Evolutionary conservation across 2,329 filamentous ascomycete species (phyloP).

Genomic region (Verticillium nonalfalfae): DNA sequence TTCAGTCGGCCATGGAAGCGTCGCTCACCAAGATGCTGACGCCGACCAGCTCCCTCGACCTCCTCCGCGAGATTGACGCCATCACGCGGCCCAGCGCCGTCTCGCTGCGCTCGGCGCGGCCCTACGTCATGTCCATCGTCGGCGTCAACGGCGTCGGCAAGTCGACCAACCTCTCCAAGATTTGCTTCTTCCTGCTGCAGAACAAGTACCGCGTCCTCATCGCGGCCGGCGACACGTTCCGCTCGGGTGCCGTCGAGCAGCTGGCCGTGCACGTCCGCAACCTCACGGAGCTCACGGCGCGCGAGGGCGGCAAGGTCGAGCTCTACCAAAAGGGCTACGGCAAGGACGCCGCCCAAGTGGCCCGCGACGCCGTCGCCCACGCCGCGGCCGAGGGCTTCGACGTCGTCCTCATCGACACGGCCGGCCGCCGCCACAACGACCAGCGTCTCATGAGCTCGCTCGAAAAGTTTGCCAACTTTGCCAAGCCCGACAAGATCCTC

Average conservation of each 20-base stretch:
- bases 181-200: slow-evolving; percentile 94
- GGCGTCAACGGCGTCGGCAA: slow-evolving; percentile 98
- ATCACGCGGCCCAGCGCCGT: slow-evolving; percentile 62
- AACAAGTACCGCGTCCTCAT: slow-evolving; percentile 96
- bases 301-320: slow-evolving; percentile 81
- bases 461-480: slow-evolving; percentile 96
- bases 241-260: slow-evolving; percentile 94
- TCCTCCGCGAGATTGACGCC: slow-evolving; percentile 85
- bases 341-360: slow-evolving; percentile 93
- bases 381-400: slow-evolving; percentile 73
- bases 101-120: slow-evolving; percentile 59
- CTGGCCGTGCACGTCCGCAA: slow-evolving; percentile 93
- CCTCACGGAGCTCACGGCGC: slow-evolving; percentile 76
- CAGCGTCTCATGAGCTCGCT: slow-evolving; percentile 91
- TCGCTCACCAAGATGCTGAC: slow-evolving; percentile 94
- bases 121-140: slow-evolving; percentile 97
- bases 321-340: slow-evolving; percentile 97
- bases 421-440: slow-evolving; percentile 91
- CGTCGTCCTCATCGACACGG: slow-evolving; percentile 95
- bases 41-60: slow-evolving; percentile 87
- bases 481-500: slow-evolving; percentile 94
- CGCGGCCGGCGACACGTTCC: slow-evolving; percentile 93
- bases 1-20: slow-evolving; percentile 83
- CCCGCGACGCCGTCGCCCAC: slow-evolving; percentile 84
- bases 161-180: slow-evolving; percentile 95